Evolutionary conservation across 257 asterid genomes (phyloP).

Genomic region (Rauvolfia tetraphylla): DNA sequence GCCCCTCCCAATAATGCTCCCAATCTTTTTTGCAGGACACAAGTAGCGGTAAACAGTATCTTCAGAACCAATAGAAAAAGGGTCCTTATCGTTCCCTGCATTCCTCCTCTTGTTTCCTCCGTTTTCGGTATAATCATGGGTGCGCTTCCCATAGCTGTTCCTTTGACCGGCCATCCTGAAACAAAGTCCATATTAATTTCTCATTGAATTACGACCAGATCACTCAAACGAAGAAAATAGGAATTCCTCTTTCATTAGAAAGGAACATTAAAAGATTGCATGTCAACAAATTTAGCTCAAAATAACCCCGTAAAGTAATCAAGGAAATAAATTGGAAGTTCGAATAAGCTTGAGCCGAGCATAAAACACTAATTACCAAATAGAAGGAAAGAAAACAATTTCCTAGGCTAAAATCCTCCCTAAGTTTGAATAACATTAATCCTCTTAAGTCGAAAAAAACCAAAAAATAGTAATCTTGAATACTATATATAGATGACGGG

Average conservation of each 20-base stretch:
- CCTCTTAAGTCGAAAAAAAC: too few species aligned
- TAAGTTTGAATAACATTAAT: too few species aligned
- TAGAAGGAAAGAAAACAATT: neutral
- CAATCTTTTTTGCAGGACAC: slow-evolving; percentile 80
- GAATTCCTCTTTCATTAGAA: neutral
- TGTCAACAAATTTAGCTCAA: too few species aligned
- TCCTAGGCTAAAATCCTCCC: neutral
- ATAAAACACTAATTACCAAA: neutral
- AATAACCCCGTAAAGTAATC: neutral
- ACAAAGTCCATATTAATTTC: slow-evolving; percentile 9
- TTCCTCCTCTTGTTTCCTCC: slow-evolving; percentile 71
- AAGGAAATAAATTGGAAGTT: neutral
- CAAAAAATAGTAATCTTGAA: neutral
- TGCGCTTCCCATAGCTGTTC: slow-evolving; percentile 70
- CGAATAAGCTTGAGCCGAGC: neutral
- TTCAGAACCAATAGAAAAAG: slow-evolving; percentile 57
- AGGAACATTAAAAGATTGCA: neutral
- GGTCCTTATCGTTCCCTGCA: slow-evolving; percentile 66
- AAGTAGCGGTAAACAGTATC: slow-evolving; percentile 85
- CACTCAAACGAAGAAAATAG: neutral
- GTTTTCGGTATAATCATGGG: slow-evolving; percentile 53
- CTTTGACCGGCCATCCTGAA: slow-evolving; percentile 85
- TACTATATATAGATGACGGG: neutral
- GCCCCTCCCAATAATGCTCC: slow-evolving; percentile 92
- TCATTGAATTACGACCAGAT: neutral